phyloP scores from a whole-genome alignment of 305 asterid species.

The Euphrasia arctica region DNA sequence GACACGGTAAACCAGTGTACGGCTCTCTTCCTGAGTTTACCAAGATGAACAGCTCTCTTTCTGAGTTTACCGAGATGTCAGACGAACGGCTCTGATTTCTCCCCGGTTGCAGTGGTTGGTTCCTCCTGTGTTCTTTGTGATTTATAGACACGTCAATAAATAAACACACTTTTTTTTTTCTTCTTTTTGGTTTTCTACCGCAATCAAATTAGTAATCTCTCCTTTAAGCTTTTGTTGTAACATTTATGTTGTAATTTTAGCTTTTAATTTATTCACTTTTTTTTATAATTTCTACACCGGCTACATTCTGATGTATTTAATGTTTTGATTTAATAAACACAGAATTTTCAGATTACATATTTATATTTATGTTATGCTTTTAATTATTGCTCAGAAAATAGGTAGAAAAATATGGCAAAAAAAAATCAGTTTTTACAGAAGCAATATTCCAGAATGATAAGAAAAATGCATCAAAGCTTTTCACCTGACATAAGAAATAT shows the following conservation, averaged over 20 bases:
- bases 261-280: not conserved
- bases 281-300: not conserved
- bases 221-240: conserved; percentile 22
- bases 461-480: no score
- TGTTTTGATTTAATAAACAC: not conserved
- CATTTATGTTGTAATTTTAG: conserved; percentile 14
- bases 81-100: conserved; percentile 15
- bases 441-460: no score
- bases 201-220: not conserved
- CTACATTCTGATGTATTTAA: not conserved
- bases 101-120: conserved; percentile 5
- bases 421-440: no score
- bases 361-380: not conserved
- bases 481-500: not conserved
- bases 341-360: no score
- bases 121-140: conserved; percentile 6
- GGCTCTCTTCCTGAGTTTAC: conserved; percentile 50
- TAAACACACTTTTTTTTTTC: not conserved
- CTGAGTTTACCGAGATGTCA: no score
- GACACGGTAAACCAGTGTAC: conserved; percentile 70
- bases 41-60: conserved; percentile 23
- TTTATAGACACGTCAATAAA: conserved; percentile 17
- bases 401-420: not conserved
- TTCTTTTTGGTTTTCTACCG: no score
- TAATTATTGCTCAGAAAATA: not conserved